These are phyloP conservation scores for Clitoria ternatea DNA, from an alignment of 306 rosid genomes.

Conservation along the genomic window DNA sequence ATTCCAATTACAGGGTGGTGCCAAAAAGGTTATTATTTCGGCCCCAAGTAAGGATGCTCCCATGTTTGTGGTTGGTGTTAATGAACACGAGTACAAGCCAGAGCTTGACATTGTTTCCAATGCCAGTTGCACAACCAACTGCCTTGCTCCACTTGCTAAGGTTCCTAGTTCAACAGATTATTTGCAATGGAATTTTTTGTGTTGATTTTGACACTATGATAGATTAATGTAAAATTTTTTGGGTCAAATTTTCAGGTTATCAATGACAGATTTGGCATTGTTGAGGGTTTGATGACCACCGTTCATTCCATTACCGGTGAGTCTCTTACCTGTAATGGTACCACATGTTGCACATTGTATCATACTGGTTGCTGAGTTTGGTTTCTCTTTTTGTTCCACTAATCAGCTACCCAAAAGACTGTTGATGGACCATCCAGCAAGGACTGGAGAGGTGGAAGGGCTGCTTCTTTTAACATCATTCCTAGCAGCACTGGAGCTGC, in stretches of 20 bases:
- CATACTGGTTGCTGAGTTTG: not conserved
- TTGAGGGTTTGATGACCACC: conserved; percentile 90
- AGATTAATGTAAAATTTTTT: not conserved
- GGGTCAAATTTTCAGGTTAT: conserved; percentile 51
- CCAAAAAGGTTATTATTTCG: conserved; percentile 87
- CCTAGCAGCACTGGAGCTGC: conserved; percentile 98
- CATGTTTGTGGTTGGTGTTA: conserved; percentile 88
- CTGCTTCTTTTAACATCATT: conserved; percentile 89
- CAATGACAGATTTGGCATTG: conserved; percentile 76
- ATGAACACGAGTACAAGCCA: conserved; percentile 74
- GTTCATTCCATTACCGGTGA: conserved; percentile 82
- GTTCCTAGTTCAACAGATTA: not conserved
- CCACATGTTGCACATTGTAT: not conserved
- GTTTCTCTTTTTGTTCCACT: not conserved
- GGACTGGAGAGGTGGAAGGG: conserved; percentile 99
- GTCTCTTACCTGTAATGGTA: not conserved
- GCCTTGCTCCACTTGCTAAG: conserved; percentile 90
- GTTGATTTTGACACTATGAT: not conserved
- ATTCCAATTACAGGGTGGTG: conserved; percentile 59
- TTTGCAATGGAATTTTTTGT: not conserved
- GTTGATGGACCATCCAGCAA: conserved; percentile 87
- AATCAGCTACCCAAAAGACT: conserved; percentile 80
- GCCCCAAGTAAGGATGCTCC: conserved; percentile 97
- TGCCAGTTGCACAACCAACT: conserved; percentile 91
- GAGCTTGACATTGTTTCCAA: conserved; percentile 58